These are phyloP conservation scores for Dryas alaskensis DNA, from an alignment of 306 rosid genomes.

Conservation along the genomic window DNA sequence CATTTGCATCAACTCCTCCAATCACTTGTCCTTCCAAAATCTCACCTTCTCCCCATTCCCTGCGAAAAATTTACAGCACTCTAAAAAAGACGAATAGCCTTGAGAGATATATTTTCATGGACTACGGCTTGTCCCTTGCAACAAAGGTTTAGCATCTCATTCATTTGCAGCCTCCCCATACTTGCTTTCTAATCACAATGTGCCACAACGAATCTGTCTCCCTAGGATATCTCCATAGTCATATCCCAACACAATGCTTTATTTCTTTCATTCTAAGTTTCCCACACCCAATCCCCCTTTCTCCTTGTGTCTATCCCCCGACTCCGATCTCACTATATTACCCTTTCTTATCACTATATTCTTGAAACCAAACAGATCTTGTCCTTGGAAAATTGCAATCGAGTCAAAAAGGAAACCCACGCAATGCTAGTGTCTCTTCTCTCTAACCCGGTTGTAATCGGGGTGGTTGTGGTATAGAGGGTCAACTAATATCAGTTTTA, in stretches of 20 bases:
- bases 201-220: not conserved
- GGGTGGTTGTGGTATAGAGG: not conserved
- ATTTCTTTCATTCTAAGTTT: no score
- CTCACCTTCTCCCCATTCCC: not conserved
- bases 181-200: not conserved
- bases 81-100: not conserved
- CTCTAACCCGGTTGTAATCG: not conserved
- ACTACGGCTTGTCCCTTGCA: not conserved
- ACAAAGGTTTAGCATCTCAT: not conserved
- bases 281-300: no score
- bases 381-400: not conserved
- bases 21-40: not conserved
- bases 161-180: not conserved
- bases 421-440: not conserved
- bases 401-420: not conserved
- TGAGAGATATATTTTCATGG: not conserved
- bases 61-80: not conserved
- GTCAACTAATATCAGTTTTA: not conserved
- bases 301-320: no score
- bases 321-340: no score
- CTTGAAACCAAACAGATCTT: not conserved
- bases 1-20: no score
- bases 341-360: not conserved
- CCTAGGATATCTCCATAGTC: not conserved
- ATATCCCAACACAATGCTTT: no score